phyloP scores from a whole-genome alignment of 441 rosid species.

The Euphorbia schlechtendalii region DNA sequence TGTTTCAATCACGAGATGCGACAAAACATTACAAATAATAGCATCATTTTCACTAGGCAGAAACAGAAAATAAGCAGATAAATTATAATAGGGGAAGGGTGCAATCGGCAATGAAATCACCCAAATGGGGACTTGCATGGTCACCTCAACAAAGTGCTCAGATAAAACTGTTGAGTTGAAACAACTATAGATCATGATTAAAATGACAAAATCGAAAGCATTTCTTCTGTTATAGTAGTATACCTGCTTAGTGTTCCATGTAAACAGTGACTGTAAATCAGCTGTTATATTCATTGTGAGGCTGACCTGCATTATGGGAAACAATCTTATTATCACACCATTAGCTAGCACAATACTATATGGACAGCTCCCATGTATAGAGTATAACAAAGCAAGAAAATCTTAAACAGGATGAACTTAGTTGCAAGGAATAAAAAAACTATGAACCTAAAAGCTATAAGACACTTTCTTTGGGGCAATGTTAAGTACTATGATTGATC shows the following conservation, averaged over 20 bases:
- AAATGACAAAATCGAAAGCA: neutral
- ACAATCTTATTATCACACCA: constrained; percentile 11
- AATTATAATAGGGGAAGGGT: neutral
- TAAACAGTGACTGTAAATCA: constrained; percentile 72
- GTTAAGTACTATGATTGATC: too few relatives aligned
- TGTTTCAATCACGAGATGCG: too few relatives aligned
- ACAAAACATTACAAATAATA: neutral
- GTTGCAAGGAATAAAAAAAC: neutral
- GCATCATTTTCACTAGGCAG: constrained; percentile 1
- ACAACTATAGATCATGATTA: neutral
- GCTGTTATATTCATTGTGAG: too few relatives aligned
- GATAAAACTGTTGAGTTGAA: neutral
- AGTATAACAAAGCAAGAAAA: neutral
- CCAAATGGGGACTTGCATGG: neutral
- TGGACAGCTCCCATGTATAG: neutral
- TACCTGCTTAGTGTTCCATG: constrained; percentile 99
- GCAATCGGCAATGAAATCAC: neutral
- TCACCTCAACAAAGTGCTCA: neutral
- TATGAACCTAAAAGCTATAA: neutral
- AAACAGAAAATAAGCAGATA: neutral
- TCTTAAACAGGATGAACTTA: neutral
- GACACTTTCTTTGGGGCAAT: too few relatives aligned
- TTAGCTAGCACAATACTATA: neutral
- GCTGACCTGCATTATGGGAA: constrained; percentile 50
- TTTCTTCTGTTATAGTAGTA: too few relatives aligned